Conservation (phyloP, 495 filamentous ascomycete species). For the Aspergillus incahuasiensis region DNA sequence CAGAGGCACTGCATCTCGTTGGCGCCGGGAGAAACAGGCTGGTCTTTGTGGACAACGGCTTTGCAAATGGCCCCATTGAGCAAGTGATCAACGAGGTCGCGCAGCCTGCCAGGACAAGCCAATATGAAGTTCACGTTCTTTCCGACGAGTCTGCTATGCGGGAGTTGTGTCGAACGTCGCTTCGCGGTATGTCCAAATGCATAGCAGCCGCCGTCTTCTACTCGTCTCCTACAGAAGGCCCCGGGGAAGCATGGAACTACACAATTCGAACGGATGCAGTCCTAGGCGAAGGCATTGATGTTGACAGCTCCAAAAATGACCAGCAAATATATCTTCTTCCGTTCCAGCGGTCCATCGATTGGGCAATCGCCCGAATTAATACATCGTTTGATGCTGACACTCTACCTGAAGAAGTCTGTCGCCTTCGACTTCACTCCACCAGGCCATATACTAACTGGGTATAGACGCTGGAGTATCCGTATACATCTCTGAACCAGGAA, state of each 20-base stretch:
- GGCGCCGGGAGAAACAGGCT: constrained; percentile 53
- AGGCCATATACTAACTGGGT: background rate
- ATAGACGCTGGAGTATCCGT: constrained; percentile 62
- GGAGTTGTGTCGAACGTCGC: constrained; percentile 56
- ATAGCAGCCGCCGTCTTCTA: constrained; percentile 72
- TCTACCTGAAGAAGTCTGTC: constrained; percentile 36
- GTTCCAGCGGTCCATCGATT: constrained; percentile 71
- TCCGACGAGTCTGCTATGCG: constrained; percentile 50
- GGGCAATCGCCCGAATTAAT: constrained; percentile 57
- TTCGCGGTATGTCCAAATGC: constrained; percentile 68
- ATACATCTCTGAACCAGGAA: constrained; percentile 60
- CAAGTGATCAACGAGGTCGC: constrained; percentile 60
- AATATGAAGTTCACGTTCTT: constrained; percentile 53
- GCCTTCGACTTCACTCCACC: background rate
- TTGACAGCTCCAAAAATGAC: constrained; percentile 56
- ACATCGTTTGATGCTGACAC: constrained; percentile 29
- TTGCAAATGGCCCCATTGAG: constrained; percentile 65
- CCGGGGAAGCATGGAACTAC: constrained; percentile 73
- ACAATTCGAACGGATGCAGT: constrained; percentile 68
- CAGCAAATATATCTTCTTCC: constrained; percentile 70
- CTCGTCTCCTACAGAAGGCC: constrained; percentile 64
- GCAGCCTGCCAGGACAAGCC: constrained; percentile 43
- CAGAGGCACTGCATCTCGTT: constrained; percentile 51
- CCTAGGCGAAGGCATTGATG: constrained; percentile 56
- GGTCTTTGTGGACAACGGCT: constrained; percentile 76